These are phyloP conservation scores for Hortaea werneckii DNA, from an alignment of 2,329 filamentous ascomycete genomes.

Conservation along the genomic window DNA sequence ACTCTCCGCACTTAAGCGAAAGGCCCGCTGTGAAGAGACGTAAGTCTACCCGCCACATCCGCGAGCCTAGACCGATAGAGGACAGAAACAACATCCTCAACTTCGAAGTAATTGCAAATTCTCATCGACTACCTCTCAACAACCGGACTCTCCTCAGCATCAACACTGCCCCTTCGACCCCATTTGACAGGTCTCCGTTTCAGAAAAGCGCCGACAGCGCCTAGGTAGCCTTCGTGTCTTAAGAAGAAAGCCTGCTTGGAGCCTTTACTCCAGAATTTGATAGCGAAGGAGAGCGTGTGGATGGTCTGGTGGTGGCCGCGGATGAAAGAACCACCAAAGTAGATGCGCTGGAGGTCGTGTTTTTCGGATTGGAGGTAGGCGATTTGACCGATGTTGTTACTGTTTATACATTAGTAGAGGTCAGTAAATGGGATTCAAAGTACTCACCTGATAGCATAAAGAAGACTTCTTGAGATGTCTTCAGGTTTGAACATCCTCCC, in stretches of 20 bases:
- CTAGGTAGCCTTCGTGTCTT: slow-evolving; percentile 89
- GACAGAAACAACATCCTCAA: too few relatives aligned
- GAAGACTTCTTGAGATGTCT: slow-evolving; percentile 80
- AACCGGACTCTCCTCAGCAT: background rate
- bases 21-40: too few relatives aligned
- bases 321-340: slow-evolving; percentile 96
- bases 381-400: slow-evolving; percentile 97
- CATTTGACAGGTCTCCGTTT: slow-evolving; percentile 85
- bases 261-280: slow-evolving; percentile 94
- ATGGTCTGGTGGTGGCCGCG: slow-evolving; percentile 94
- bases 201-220: slow-evolving; percentile 85
- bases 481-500: slow-evolving; percentile 58
- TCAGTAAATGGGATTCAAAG: background rate
- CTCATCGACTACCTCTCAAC: too few relatives aligned
- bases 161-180: slow-evolving; percentile 53
- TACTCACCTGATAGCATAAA: slow-evolving; percentile 73
- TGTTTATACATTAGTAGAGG: slow-evolving; percentile 24
- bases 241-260: slow-evolving; percentile 93
- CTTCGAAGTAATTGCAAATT: too few relatives aligned
- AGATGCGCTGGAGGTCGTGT: slow-evolving; percentile 82
- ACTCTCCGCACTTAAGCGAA: too few relatives aligned
- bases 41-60: too few relatives aligned
- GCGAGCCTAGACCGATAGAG: too few relatives aligned
- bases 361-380: slow-evolving; percentile 96
- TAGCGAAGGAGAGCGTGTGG: slow-evolving; percentile 92